Conservation (phyloP, 768 basidiomycete species). For the Floccularia luteovirens region DNA sequence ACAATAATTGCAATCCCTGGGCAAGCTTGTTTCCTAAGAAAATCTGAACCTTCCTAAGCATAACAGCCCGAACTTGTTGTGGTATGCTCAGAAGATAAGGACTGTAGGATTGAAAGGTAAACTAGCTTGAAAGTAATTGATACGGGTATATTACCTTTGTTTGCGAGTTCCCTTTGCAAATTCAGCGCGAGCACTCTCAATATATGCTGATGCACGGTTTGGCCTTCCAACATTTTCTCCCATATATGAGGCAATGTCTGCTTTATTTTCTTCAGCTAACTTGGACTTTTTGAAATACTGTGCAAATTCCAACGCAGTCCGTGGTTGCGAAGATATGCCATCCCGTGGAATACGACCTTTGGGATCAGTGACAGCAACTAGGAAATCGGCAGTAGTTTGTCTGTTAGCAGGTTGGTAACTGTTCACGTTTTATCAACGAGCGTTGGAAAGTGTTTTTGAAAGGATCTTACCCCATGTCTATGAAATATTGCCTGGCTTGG, state of each 20-base stretch:
- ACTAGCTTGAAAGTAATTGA: too few species aligned
- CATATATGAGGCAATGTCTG: constrained; percentile 39
- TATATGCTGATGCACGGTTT: constrained; percentile 34
- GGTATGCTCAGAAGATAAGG: constrained; percentile 37
- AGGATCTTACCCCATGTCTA: constrained; percentile 38
- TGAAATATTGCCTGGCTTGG: constrained; percentile 64
- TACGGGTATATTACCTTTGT: constrained; percentile 16
- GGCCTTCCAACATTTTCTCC: constrained; percentile 34
- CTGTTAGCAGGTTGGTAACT: constrained; percentile 53
- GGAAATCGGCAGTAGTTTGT: constrained; percentile 61
- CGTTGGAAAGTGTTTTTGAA: neutral
- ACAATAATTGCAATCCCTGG: constrained; percentile 26
- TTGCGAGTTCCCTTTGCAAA: constrained; percentile 36
- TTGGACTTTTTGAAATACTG: constrained; percentile 33
- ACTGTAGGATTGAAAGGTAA: too few species aligned
- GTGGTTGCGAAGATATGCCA: constrained; percentile 36
- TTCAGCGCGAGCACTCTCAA: constrained; percentile 39
- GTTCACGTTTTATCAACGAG: neutral
- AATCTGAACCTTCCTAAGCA: constrained; percentile 36
- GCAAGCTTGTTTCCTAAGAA: constrained; percentile 29
- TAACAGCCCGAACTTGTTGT: constrained; percentile 38
- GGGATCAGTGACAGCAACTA: constrained; percentile 57
- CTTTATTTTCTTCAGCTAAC: constrained; percentile 30
- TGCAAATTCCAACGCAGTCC: constrained; percentile 52
- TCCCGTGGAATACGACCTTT: constrained; percentile 42